These are phyloP conservation scores for Pichia sp. DNA, from an alignment of 1,139 yeast species.

Conservation along the genomic window DNA sequence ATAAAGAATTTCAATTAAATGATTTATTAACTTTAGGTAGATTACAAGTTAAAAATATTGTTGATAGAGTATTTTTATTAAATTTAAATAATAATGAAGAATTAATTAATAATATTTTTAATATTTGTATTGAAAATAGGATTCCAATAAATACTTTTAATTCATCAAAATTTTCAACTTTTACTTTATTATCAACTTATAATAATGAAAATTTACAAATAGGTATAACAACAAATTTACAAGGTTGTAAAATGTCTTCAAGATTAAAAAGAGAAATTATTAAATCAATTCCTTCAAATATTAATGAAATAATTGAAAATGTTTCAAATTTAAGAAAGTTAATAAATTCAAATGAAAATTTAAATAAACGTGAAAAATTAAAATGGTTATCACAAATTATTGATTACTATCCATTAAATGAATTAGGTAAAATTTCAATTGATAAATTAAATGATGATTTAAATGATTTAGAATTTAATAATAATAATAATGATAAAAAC, in stretches of 20 bases:
- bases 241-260: slow-evolving; percentile 82
- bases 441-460: slow-evolving; percentile 44
- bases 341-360: slow-evolving; percentile 61
- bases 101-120: slow-evolving; percentile 33
- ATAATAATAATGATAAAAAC: no score
- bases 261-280: slow-evolving; percentile 72
- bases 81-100: slow-evolving; percentile 23
- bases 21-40: slow-evolving; percentile 59
- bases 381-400: slow-evolving; percentile 88
- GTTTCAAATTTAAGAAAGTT: slow-evolving; percentile 59
- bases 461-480: not conserved
- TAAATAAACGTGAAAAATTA: slow-evolving; percentile 49
- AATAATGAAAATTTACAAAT: slow-evolving; percentile 69
- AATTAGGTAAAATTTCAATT: slow-evolving; percentile 51
- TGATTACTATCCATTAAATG: slow-evolving; percentile 77
- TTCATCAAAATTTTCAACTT: slow-evolving; percentile 64
- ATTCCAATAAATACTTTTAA: slow-evolving; percentile 82
- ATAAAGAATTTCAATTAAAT: slow-evolving; percentile 33
- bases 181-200: slow-evolving; percentile 68
- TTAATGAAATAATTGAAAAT: slow-evolving; percentile 60
- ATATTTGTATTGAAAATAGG: slow-evolving; percentile 51
- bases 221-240: slow-evolving; percentile 82
- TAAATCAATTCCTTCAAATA: slow-evolving; percentile 57
- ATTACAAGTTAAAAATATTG: slow-evolving; percentile 50
- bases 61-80: slow-evolving; percentile 71